A percentile compares a stretch with the other conserved stretches of the same genome.
These are phyloP conservation scores for Suillus variegatus DNA, from an alignment of 768 basidiomycete genomes.

Conservation along the genomic window DNA sequence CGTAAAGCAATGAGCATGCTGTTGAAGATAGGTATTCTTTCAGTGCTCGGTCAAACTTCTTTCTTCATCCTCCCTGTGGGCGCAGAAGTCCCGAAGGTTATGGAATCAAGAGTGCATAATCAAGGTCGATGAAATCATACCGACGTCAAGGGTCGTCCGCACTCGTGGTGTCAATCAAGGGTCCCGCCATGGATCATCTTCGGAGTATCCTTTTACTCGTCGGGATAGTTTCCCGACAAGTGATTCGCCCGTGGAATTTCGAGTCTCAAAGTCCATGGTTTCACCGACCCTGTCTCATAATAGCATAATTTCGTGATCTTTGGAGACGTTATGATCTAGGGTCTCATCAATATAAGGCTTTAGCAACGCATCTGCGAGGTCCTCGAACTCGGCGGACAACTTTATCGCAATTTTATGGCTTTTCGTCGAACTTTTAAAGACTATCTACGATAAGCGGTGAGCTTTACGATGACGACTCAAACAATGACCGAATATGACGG, in stretches of 20 bases:
- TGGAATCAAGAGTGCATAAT: neutral
- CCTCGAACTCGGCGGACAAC: neutral
- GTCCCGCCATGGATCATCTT: neutral
- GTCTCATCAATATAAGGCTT: neutral
- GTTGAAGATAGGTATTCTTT: neutral
- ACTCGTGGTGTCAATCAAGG: neutral
- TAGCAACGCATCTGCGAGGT: neutral
- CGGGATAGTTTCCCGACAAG: neutral
- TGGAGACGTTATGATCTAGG: neutral
- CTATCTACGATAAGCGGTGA: neutral
- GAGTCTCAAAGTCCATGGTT: neutral
- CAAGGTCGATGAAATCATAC: neutral
- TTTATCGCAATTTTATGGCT: neutral
- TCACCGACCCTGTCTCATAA: neutral
- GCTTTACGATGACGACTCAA: neutral
- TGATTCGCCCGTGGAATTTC: neutral
- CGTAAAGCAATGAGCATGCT: neutral
- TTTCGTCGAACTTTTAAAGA: neutral
- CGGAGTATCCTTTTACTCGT: neutral
- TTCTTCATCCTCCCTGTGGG: neutral
- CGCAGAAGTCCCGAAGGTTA: neutral
- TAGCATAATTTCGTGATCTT: neutral
- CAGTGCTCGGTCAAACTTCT: neutral
- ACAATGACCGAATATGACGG: neutral
- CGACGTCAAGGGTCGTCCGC: neutral